These are phyloP conservation scores for Xylariaceae sp. DNA, from an alignment of 2,329 filamentous ascomycete genomes.

Conservation along the genomic window DNA sequence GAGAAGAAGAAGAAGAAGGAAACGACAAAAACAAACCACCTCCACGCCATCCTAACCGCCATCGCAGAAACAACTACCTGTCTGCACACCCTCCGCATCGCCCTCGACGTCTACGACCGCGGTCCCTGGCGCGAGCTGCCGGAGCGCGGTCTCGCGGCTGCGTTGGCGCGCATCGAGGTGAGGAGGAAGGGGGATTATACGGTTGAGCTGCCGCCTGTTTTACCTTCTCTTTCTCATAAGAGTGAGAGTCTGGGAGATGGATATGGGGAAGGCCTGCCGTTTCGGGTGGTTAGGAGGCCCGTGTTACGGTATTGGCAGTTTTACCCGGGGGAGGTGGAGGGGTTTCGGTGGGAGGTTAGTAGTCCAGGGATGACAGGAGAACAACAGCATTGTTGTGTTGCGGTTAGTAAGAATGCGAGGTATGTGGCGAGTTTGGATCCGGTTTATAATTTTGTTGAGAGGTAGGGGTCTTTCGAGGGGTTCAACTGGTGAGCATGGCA, in stretches of 20 bases:
- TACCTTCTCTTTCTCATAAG: constrained; percentile 20
- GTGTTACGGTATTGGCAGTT: constrained; percentile 32
- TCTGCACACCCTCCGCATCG: constrained; percentile 28
- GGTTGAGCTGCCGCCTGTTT: constrained; percentile 28
- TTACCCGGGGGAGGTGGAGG: constrained; percentile 27
- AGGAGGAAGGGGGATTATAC: constrained; percentile 21
- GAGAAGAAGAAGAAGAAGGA: constrained; percentile 6
- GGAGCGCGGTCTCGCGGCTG: constrained; percentile 21
- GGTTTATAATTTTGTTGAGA: constrained; percentile 15
- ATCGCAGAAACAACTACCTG: constrained; percentile 20
- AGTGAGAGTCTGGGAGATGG: no score
- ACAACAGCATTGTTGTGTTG: constrained; percentile 25
- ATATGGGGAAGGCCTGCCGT: constrained; percentile 10
- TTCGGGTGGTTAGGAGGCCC: constrained; percentile 25
- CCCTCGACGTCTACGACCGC: constrained; percentile 30
- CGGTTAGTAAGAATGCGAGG: constrained; percentile 20
- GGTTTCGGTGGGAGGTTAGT: constrained; percentile 27
- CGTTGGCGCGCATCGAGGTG: constrained; percentile 21
- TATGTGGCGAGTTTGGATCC: constrained; percentile 27
- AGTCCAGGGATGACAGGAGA: constrained; percentile 13
- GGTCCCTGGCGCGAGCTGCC: constrained; percentile 31
- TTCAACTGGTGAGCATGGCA: no score
- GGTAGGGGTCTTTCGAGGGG: neutral
- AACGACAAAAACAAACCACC: neutral
- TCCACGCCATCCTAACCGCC: constrained; percentile 15